These are phyloP conservation scores for Diaporthe caulivora DNA, from an alignment of 2,329 filamentous ascomycete genomes.

Conservation along the genomic window DNA sequence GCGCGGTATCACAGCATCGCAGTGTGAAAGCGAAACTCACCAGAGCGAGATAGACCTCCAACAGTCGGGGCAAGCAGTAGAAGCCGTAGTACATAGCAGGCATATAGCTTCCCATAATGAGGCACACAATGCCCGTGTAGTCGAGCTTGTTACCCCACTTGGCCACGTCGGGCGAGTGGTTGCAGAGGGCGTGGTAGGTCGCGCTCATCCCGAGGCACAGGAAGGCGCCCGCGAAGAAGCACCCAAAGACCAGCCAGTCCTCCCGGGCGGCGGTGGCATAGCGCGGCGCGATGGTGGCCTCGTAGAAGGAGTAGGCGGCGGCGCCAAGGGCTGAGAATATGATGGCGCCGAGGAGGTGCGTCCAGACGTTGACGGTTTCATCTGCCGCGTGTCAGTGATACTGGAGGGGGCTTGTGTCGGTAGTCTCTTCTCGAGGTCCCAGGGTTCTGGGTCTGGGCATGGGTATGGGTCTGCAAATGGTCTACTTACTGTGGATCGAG, in stretches of 20 bases:
- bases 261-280: conserved; percentile 71
- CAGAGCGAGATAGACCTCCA: conserved; percentile 80
- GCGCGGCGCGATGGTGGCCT: conserved; percentile 66
- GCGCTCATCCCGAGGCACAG: conserved; percentile 84
- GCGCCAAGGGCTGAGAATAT: conserved; percentile 58
- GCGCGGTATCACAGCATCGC: neutral
- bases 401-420: neutral
- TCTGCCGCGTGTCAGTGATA: conserved; percentile 49
- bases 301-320: conserved; percentile 66
- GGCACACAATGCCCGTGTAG: conserved; percentile 90
- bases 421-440: neutral
- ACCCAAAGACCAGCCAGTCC: conserved; percentile 80
- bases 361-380: conserved; percentile 73
- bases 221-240: conserved; percentile 83
- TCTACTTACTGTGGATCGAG: conserved; percentile 58
- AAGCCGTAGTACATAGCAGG: conserved; percentile 91
- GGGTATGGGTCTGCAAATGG: neutral
- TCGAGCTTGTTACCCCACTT: conserved; percentile 93
- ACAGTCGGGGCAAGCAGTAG: conserved; percentile 74
- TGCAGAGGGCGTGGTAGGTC: conserved; percentile 85
- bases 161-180: conserved; percentile 84
- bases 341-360: conserved; percentile 74
- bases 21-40: conserved; percentile 59
- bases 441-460: neutral
- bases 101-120: conserved; percentile 93